phyloP scores from a whole-genome alignment of 768 basidiomycete genomes.

The Pleurotus ostreatus region DNA sequence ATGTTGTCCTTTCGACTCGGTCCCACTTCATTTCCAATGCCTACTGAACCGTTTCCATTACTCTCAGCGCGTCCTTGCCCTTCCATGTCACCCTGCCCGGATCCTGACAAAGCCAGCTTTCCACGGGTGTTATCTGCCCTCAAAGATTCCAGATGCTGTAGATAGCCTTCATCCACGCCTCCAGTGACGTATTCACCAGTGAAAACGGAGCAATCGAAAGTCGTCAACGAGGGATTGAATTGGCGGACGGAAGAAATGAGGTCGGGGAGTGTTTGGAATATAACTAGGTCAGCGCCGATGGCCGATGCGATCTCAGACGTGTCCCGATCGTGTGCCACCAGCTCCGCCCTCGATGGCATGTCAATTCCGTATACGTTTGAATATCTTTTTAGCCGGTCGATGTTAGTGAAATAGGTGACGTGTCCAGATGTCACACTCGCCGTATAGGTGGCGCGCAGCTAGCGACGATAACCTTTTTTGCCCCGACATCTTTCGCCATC shows the following conservation, averaged over 20 bases:
- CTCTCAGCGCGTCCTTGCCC: conserved; percentile 28
- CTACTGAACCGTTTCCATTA: conserved; percentile 26
- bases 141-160: conserved; percentile 66
- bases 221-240: conserved; percentile 70
- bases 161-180: conserved; percentile 80
- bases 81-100: conserved; percentile 28
- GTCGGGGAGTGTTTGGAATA: conserved; percentile 91
- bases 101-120: conserved; percentile 34
- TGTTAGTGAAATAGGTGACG: conserved; percentile 1
- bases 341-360: conserved; percentile 94
- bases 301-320: conserved; percentile 66
- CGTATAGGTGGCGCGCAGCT: conserved; percentile 97
- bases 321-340: conserved; percentile 81
- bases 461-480: conserved; percentile 92
- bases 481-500: conserved; percentile 99
- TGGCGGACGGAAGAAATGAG: conserved; percentile 82
- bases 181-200: conserved; percentile 97
- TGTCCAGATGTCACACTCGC: conserved; percentile 30
- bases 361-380: conserved; percentile 99
- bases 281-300: conserved; percentile 93
- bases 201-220: conserved; percentile 97
- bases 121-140: conserved; percentile 80
- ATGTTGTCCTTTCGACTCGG: conserved; percentile 15
- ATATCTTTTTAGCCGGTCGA: conserved; percentile 37
- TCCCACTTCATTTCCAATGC: conserved; percentile 11